Conservation (phyloP, 2,329 filamentous ascomycete genomes). For the Dothideomycetidae sp. region DNA sequence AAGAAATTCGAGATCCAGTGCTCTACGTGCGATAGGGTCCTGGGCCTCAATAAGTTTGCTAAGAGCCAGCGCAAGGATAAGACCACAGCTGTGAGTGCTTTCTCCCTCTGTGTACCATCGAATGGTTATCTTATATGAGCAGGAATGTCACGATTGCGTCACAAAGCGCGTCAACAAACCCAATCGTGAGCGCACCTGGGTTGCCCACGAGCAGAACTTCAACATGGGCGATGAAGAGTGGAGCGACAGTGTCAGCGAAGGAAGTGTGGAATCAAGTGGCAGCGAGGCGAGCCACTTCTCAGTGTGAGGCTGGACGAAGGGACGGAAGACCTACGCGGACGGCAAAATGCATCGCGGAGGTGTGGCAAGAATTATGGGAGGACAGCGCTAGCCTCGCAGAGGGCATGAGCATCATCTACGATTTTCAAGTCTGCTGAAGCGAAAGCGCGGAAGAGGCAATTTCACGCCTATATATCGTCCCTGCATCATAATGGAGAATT, state of each 20-base stretch:
- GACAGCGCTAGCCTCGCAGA: too few species aligned
- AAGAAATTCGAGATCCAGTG: slow-evolving; percentile 7
- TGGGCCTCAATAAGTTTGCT: slow-evolving; percentile 8
- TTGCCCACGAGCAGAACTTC: neutral
- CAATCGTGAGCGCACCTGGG: neutral
- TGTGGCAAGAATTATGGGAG: too few species aligned
- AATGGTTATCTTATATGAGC: neutral
- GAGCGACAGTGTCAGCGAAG: slow-evolving; percentile 2
- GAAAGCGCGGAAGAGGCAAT: too few species aligned
- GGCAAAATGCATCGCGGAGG: too few species aligned
- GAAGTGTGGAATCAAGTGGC: slow-evolving; percentile 6
- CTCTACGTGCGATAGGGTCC: slow-evolving; percentile 4
- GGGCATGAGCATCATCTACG: too few species aligned
- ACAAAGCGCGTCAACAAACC: neutral
- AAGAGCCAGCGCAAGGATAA: slow-evolving; percentile 6
- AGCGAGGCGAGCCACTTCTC: slow-evolving; percentile 6
- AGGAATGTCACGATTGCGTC: slow-evolving; percentile 7
- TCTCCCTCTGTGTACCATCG: neutral
- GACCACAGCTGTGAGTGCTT: neutral
- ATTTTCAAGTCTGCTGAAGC: too few species aligned
- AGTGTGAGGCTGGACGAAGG: too few species aligned
- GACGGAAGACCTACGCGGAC: too few species aligned
- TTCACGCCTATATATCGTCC: too few species aligned
- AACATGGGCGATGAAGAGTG: slow-evolving; percentile 3
- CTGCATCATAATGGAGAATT: too few species aligned